phyloP scores from a whole-genome alignment of 345 rosid genomes.

The Camelina neglecta region DNA sequence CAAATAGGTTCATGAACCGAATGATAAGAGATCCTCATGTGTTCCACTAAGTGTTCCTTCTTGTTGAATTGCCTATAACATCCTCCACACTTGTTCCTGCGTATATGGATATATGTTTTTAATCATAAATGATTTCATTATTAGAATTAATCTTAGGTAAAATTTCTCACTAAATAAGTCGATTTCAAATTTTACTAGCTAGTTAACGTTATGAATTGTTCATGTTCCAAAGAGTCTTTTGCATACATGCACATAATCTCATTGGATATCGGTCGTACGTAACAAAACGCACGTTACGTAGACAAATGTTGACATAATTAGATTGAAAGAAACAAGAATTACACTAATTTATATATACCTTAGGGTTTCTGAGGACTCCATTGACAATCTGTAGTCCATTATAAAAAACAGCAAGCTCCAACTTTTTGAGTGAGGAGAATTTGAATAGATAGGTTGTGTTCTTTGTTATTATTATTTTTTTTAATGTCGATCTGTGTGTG shows the following conservation, averaged over 20 bases:
- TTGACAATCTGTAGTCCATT: constrained; percentile 22
- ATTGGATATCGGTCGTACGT: neutral
- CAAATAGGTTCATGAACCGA: constrained; percentile 85
- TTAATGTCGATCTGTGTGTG: neutral
- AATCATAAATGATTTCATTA: neutral
- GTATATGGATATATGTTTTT: neutral
- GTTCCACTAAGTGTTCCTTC: constrained; percentile 86
- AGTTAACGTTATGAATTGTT: neutral
- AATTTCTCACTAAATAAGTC: neutral
- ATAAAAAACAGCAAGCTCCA: neutral
- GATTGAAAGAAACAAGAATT: neutral
- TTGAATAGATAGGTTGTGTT: neutral
- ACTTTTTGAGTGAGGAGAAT: neutral
- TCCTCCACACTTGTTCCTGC: constrained; percentile 84
- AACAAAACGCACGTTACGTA: neutral
- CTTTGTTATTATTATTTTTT: neutral
- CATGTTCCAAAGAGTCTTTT: neutral
- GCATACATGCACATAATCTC: neutral
- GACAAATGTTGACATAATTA: neutral
- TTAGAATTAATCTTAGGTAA: neutral
- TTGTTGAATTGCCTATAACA: constrained; percentile 88
- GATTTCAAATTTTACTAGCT: neutral
- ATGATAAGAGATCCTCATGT: constrained; percentile 77
- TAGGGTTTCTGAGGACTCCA: constrained; percentile 32
- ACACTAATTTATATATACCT: constrained; percentile 7